Base-by-base conservation (phyloP, 306 rosid genomes). In the Boehmeria nivea region DNA sequence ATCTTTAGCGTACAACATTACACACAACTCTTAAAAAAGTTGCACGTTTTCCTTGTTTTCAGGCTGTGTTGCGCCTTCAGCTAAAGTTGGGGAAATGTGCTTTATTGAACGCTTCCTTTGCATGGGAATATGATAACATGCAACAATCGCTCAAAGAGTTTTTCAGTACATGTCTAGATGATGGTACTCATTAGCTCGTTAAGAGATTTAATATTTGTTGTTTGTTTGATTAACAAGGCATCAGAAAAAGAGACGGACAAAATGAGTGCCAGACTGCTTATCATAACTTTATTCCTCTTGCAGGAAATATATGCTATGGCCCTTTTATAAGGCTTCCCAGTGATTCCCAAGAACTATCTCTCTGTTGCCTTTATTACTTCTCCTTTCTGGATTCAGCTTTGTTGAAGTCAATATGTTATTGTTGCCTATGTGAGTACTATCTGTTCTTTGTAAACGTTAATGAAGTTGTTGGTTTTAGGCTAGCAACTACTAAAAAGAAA, bases 271-370 rank as follows among this genome's bases (percentile, higher is more conserved):
- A n/a, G n/a, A n/a, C n/a, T n/a, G n/a, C n/a, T n/a, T n/a, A n/a
- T 52, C 68, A 17, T 27, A 43, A 60, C 20, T 31, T 20, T 71
- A 36, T 59, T 67, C 42, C 18, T 72, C 58, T 76, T 78, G 75
- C 85, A 84, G 98, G 80, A 65, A 62, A 61, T 40, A 55, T 64
- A 48, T 34, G 49, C 52, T 81, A 64, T 49, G 93, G 96, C 62
- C 96, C 96, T 45, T 91, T 91, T 64, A 64, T 76, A 68, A 70
- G 68, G 69, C 93, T 91, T 75, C 82, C 95, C 57, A 78, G 60
- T 64, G 85, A 84, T 59, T 76, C 67, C 57, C 96, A 91, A 69
- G 93, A 84, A 67, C 81, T 87, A 63, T 71, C 85, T 51, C 68
- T 91, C n/a, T 80, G 84, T 72, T 80, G 81, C 64, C 75, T 87